phyloP scores from a whole-genome alignment of 106 monocot species.

The Dendrobium nobile region DNA sequence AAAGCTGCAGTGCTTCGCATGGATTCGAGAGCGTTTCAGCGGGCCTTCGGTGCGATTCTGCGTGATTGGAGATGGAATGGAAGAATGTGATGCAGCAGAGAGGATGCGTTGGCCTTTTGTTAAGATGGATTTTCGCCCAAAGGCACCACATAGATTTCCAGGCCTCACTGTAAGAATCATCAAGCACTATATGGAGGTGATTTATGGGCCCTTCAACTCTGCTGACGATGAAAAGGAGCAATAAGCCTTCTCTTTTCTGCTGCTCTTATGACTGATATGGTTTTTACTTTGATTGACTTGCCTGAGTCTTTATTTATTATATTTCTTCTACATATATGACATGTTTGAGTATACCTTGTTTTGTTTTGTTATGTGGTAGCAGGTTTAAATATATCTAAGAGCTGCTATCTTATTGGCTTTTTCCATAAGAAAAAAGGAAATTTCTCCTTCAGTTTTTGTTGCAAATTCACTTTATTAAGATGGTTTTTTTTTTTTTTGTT shows the following conservation, averaged over 20 bases:
- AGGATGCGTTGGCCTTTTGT: conserved; percentile 81
- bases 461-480: no score
- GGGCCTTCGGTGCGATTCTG: conserved; percentile 65
- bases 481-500: no score
- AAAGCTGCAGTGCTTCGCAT: conserved; percentile 69
- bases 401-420: no score
- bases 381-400: no score
- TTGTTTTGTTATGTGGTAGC: no score
- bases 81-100: conserved; percentile 80
- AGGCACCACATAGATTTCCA: conserved; percentile 60
- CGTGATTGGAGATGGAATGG: conserved; percentile 82
- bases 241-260: background rate
- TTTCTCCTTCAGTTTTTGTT: no score
- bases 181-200: conserved; percentile 52
- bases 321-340: no score
- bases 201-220: conserved; percentile 35
- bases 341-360: no score
- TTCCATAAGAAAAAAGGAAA: no score
- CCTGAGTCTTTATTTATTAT: background rate
- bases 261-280: background rate
- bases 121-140: conserved; percentile 54
- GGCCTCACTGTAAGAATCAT: conserved; percentile 48
- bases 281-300: background rate
- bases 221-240: background rate
- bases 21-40: conserved; percentile 64